Evolutionary conservation across 768 basidiomycete species (phyloP), one percentile per base, ranked within the genome.

Genomic region (Daedalea quercina): DNA sequence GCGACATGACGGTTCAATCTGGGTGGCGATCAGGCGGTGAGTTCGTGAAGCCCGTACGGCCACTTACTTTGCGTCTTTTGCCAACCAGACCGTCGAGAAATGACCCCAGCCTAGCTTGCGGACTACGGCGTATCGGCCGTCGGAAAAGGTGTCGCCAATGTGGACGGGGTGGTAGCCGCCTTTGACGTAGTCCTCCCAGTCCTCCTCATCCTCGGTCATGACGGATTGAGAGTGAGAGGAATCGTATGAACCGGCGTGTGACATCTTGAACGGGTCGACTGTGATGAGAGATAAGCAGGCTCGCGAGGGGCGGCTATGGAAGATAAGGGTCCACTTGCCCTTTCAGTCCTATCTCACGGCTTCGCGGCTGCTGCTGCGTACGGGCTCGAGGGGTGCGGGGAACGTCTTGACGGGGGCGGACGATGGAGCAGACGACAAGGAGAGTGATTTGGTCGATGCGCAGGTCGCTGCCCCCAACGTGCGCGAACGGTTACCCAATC

Each of bases 1-100:
- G 96, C 96, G 63, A 99, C 96, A 71, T 99, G 96, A 46, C 93
- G 89, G 61, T 90, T 85, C 73, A 93, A 77, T 66, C 95, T 99
- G 71, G 19, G 26, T 11, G 47, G 53, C 17, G 41, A 48, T 50
- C 31, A 33, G 41, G 42, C 24, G 28, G 56, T 24, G 44, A 25
- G 44, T 13, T 35, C 44, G 37, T n/a, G 54, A 45, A 41, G 51
- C 26, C 44, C 25, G 44, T n/a, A 53, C 20, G 3, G 31, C 56
- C 25, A 73, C 83, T 59, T 63, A 90, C 90, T 87, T 90, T 65
- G 73, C 74, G 66, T 93, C 91, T 60, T 78, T 83, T 23, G 90
- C 88, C 0, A 93, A 78, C 92, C 92, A 94, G 6, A 94, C 93
- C 0, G 93, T 95, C 1, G 87, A 90, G 67, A 94, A 95, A 67